Conservation (phyloP, 192 early-diverging fungal genomes). For the Coemansia asiatica region DNA sequence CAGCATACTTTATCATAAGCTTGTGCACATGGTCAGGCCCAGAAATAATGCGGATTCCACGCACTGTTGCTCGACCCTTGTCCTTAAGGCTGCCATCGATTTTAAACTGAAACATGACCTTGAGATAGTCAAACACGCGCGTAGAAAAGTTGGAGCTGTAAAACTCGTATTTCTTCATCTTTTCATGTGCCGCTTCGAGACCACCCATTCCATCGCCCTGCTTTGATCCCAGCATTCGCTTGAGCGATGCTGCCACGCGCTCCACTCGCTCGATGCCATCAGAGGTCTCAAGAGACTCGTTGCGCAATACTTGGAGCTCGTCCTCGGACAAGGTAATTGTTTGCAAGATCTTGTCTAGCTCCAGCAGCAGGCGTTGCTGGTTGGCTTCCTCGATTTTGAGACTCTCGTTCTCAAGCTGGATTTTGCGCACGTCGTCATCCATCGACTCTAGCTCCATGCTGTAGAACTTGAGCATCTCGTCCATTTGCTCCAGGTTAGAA, state of each 20-base stretch:
- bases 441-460: slow-evolving; percentile 86
- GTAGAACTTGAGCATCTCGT: slow-evolving; percentile 84
- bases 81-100: slow-evolving; percentile 59
- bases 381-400: slow-evolving; percentile 87
- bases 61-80: slow-evolving; percentile 33
- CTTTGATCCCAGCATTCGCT: slow-evolving; percentile 64
- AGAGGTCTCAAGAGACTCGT: slow-evolving; percentile 64
- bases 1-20: slow-evolving; percentile 64
- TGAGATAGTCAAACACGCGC: slow-evolving; percentile 65
- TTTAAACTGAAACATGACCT: slow-evolving; percentile 64
- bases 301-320: slow-evolving; percentile 62
- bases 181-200: slow-evolving; percentile 59
- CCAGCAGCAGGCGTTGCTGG: slow-evolving; percentile 80
- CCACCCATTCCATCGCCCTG: slow-evolving; percentile 58
- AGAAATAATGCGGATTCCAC: slow-evolving; percentile 41
- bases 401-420: slow-evolving; percentile 88
- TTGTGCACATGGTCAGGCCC: slow-evolving; percentile 66
- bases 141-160: slow-evolving; percentile 67
- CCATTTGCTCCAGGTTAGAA: slow-evolving; percentile 78
- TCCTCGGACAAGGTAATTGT: slow-evolving; percentile 65
- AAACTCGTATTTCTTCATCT: slow-evolving; percentile 65
- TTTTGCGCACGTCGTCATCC: slow-evolving; percentile 93
- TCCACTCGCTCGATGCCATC: slow-evolving; percentile 63
- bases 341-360: slow-evolving; percentile 77
- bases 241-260: slow-evolving; percentile 65